These are phyloP conservation scores for Leonotis leonurus DNA, from an alignment of 257 asterid genomes.

Conservation along the genomic window DNA sequence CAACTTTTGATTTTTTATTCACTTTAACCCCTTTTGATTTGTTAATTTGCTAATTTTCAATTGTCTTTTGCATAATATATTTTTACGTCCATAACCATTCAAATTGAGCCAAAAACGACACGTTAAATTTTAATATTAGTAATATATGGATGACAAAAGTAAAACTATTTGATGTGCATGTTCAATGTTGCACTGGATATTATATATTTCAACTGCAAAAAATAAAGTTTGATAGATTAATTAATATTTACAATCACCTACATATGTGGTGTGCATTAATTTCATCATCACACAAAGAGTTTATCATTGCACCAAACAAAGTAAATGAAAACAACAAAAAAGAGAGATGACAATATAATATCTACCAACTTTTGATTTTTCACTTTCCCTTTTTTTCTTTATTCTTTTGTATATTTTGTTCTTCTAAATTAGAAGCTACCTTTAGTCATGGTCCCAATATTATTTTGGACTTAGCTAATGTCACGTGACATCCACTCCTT, in stretches of 20 bases:
- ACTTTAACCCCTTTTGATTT: too few species aligned
- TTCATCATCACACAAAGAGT: not conserved
- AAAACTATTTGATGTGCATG: too few species aligned
- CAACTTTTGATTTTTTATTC: too few species aligned
- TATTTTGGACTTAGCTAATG: conserved; percentile 13
- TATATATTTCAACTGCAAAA: not conserved
- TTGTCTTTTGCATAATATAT: too few species aligned
- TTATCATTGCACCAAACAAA: not conserved
- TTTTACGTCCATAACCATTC: too few species aligned
- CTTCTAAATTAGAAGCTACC: not conserved
- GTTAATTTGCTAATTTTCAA: too few species aligned
- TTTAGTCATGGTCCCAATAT: conserved; percentile 15
- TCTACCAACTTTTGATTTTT: conserved; percentile 19
- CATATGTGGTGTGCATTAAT: not conserved
- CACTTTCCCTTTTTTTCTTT: conserved; percentile 25
- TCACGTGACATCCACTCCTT: conserved; percentile 34
- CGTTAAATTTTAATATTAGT: too few species aligned
- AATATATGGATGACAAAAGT: too few species aligned
- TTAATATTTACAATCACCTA: not conserved
- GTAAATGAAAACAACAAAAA: not conserved
- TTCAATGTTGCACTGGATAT: too few species aligned
- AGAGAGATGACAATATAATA: not conserved
- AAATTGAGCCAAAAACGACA: too few species aligned
- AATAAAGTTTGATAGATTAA: not conserved
- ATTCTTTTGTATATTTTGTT: too few species aligned